Conservation (phyloP, 108 stramenopile species). For the Skeletonema potamos region DNA sequence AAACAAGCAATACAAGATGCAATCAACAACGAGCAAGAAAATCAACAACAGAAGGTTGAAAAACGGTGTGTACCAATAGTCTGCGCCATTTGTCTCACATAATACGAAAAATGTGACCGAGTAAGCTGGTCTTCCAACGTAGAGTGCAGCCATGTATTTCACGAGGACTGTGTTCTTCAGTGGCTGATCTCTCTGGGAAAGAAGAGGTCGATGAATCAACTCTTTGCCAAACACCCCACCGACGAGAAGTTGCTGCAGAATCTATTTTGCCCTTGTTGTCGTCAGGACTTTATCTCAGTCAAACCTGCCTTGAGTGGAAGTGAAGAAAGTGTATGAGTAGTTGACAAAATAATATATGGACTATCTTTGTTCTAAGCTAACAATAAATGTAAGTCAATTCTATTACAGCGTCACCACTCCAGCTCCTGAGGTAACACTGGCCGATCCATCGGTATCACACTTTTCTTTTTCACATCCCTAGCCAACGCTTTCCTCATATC, state of each 20-base stretch:
- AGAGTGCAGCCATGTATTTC: constrained; percentile 54
- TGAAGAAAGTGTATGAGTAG: background rate
- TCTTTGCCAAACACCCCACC: constrained; percentile 15
- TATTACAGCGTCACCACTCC: constrained; percentile 76
- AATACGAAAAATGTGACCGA: constrained; percentile 32
- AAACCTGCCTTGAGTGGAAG: background rate
- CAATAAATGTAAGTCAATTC: background rate
- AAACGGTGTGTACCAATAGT: constrained; percentile 46
- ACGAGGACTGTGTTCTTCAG: constrained; percentile 49
- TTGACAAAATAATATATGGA: background rate
- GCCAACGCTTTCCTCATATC: constrained; percentile 96
- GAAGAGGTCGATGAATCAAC: constrained; percentile 8
- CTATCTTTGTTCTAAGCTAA: background rate
- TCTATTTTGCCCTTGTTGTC: constrained; percentile 62
- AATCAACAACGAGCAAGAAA: background rate
- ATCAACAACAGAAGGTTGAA: background rate
- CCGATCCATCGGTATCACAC: constrained; percentile 83
- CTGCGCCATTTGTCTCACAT: constrained; percentile 55
- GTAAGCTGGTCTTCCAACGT: constrained; percentile 53
- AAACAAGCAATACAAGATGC: background rate
- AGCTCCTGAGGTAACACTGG: constrained; percentile 89
- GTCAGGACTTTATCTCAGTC: constrained; percentile 39
- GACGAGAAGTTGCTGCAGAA: constrained; percentile 32
- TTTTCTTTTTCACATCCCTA: constrained; percentile 82
- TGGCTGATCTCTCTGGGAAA: constrained; percentile 48